A percentile compares a stretch with the other conserved stretches of the same genome.
phyloP scores from a whole-genome alignment of 208 protist genomes.

The Strigomonas culicis region DNA sequence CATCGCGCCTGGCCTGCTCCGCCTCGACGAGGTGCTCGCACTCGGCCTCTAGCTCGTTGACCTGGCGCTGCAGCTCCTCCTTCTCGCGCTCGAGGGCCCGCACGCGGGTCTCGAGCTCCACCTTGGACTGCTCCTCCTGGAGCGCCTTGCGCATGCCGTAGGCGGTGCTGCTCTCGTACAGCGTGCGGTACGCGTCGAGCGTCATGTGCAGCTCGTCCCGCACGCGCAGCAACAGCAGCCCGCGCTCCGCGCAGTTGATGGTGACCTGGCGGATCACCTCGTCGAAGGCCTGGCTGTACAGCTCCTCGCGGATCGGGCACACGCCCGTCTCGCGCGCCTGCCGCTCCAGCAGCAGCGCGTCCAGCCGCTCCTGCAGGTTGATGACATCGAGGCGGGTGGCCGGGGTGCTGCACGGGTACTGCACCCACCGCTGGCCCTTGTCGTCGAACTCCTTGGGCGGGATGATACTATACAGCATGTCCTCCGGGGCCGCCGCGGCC shows the following conservation, averaged over 20 bases:
- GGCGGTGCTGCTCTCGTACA: conserved; percentile 88
- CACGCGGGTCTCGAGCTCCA: conserved; percentile 93
- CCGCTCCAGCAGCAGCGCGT: conserved; percentile 90
- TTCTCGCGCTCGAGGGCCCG: conserved; percentile 93
- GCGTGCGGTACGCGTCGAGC: conserved; percentile 76
- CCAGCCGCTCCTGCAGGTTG: conserved; percentile 94
- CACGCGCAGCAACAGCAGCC: conserved; percentile 96
- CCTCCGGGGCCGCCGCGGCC: conserved; percentile 70
- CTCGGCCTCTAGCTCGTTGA: conserved; percentile 67
- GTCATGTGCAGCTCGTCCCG: conserved; percentile 96
- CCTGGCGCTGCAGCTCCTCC: conserved; percentile 90
- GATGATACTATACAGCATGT: conserved; percentile 90
- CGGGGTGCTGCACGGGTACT: conserved; percentile 86
- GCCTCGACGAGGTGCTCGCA: conserved; percentile 88
- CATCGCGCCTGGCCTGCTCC: conserved; percentile 87
- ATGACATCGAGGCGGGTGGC: conserved; percentile 91
- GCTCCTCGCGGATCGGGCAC: conserved; percentile 97
- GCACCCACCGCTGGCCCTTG: conserved; percentile 79
- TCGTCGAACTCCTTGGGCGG: conserved; percentile 89
- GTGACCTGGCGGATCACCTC: conserved; percentile 98
- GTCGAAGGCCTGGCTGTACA: conserved; percentile 98
- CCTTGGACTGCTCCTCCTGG: conserved; percentile 95
- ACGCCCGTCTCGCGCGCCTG: conserved; percentile 98
- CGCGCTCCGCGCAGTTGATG: conserved; percentile 97
- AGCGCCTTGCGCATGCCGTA: conserved; percentile 98